Evolutionary conservation across 257 asterid species (phyloP).

Genomic region (Nicotiana knightiana): DNA sequence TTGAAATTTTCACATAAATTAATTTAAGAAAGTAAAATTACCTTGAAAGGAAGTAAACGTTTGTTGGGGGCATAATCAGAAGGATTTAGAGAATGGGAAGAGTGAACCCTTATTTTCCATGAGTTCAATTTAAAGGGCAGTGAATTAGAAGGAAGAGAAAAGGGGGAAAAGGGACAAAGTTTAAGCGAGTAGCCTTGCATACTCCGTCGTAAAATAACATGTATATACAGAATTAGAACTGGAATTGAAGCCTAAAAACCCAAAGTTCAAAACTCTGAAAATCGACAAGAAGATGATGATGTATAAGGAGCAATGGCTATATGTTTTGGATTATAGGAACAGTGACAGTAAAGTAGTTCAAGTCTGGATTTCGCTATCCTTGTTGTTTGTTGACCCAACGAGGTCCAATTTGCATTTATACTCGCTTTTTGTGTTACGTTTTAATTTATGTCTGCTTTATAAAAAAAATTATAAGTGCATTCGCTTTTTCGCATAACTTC

Average conservation of each 20-base stretch:
- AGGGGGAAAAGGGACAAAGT: neutral
- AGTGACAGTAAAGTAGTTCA: neutral
- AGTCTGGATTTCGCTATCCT: neutral
- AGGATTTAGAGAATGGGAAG: neutral
- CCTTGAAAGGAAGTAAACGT: conserved; percentile 12
- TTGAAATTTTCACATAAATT: too few relatives aligned
- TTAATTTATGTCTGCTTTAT: too few relatives aligned
- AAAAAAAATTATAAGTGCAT: too few relatives aligned
- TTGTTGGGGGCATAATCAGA: neutral
- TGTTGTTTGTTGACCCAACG: neutral
- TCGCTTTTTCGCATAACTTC: too few relatives aligned
- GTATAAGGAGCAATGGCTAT: neutral
- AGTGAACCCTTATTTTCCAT: neutral
- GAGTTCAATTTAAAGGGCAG: neutral
- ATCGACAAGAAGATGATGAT: neutral
- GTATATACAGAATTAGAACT: neutral
- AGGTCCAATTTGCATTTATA: too few relatives aligned
- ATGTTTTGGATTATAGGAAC: neutral
- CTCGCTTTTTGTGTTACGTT: too few relatives aligned
- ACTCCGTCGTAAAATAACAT: neutral
- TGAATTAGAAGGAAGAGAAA: neutral
- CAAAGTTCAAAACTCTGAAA: neutral
- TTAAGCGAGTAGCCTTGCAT: conserved; percentile 26
- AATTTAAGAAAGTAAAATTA: neutral
- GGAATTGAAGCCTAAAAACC: neutral